Conservation (phyloP, 2,329 filamentous ascomycete species). For the Phialophora tarda region DNA sequence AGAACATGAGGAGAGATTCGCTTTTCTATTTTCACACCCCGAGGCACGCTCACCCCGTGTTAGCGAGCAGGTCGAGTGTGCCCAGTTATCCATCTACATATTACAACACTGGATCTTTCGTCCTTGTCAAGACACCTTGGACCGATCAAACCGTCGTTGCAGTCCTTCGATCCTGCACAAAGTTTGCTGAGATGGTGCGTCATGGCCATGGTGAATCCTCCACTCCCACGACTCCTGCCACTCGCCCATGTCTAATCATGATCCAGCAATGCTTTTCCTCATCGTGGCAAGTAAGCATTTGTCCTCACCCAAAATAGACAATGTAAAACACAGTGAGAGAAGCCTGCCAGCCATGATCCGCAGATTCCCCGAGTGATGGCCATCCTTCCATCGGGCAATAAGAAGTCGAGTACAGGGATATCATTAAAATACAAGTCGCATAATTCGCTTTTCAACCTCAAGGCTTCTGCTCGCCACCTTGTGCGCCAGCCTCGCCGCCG, state of each 20-base stretch:
- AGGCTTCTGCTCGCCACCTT: constrained; percentile 48
- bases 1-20: constrained; percentile 27
- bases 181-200: neutral
- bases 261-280: constrained; percentile 18
- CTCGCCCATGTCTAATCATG: constrained; percentile 20
- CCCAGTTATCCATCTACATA: constrained; percentile 13
- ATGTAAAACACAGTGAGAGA: constrained; percentile 19
- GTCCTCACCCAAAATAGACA: constrained; percentile 9
- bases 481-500: constrained; percentile 41
- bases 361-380: constrained; percentile 9
- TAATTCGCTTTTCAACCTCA: constrained; percentile 46
- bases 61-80: neutral
- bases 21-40: constrained; percentile 23
- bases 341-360: constrained; percentile 23
- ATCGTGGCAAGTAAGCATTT: constrained; percentile 5
- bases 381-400: constrained; percentile 12
- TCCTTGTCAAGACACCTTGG: constrained; percentile 2
- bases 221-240: constrained; percentile 5
- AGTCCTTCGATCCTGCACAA: neutral
- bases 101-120: constrained; percentile 7
- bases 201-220: constrained; percentile 5
- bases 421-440: constrained; percentile 40
- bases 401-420: constrained; percentile 39
- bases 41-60: neutral
- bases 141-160: neutral